phyloP scores from a whole-genome alignment of 2,329 filamentous ascomycete genomes.

The Hymenoscyphus fraxineus region DNA sequence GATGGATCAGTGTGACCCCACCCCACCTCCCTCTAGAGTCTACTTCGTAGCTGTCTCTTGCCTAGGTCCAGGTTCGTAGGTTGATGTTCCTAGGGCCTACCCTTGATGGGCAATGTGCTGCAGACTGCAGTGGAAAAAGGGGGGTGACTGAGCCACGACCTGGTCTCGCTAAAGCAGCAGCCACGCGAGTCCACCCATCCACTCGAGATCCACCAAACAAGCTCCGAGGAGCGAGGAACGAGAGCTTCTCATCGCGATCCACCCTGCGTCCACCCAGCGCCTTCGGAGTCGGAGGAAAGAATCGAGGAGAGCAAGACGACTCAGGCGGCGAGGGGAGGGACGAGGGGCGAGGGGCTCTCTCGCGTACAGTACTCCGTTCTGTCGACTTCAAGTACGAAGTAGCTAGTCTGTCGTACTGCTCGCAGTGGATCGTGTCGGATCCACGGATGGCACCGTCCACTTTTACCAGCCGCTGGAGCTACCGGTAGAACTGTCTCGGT shows the following conservation, averaged over 20 bases:
- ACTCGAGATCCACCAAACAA: conserved; percentile 4
- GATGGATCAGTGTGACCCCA: conserved; percentile 14
- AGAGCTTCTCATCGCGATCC: neutral
- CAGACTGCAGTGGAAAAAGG: conserved; percentile 4
- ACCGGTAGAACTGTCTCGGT: no score
- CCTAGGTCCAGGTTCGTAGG: no score
- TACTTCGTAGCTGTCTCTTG: no score
- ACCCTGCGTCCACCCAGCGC: no score
- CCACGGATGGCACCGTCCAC: neutral
- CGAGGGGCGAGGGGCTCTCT: neutral
- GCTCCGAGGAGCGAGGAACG: neutral
- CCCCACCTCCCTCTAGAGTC: neutral
- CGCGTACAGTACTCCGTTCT: neutral
- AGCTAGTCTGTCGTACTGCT: no score
- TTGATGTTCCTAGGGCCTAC: no score
- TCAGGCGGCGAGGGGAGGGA: neutral
- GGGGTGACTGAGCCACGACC: conserved; percentile 12
- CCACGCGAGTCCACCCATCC: neutral
- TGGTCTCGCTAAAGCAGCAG: neutral
- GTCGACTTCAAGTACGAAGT: no score
- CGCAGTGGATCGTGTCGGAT: neutral
- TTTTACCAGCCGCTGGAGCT: neutral
- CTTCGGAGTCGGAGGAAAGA: neutral
- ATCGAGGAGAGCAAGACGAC: neutral
- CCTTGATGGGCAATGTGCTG: conserved; percentile 5